Base-by-base conservation (phyloP, 352 stramenopile genomes). In the Globisporangium nunn region DNA sequence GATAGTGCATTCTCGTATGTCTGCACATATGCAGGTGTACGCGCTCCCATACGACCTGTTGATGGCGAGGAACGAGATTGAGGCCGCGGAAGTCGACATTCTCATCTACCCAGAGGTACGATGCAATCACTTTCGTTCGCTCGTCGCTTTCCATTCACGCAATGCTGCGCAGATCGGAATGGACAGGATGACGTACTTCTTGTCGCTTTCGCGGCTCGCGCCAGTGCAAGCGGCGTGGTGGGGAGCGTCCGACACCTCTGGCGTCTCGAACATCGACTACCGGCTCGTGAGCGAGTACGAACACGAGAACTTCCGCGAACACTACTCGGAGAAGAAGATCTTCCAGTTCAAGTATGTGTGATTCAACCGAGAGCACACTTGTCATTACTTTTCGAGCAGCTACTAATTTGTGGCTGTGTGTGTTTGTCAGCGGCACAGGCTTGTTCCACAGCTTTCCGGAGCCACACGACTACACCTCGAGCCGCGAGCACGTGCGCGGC, bases 151-250 rank as follows among this genome's bases (percentile, higher is more conserved):
- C 23, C 23, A 23, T 17, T 37, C 33, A 37, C 33, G 33, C 33
- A 5, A 37, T 37, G 43, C 18, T 37, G 37, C 56, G 31, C 54
- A 93, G 82, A 69, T 93, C 39, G 82, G 82, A 5, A 82, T 85
- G 67, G 80, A 93, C 62, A 85, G 87, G 41, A 79, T 74, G n/a
- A 86, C 78, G 7, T 93, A 79, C 51, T 90, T 91, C 48, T 43
- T 93, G 23, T 80, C 78, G 33, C 81, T 87, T 28, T 61, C 74
- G 54, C 80, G 80, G 0, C 67, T 93, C 29, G 83, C 83, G 15
- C 70, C 71, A 10, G 54, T 89, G 6, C 83, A 93, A 68, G 81
- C 81, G 2, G 76, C 65, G 52, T 93, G 81, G 81, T 91, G 78
- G 74, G 81, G 77, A 5, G 87, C 88, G 51, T 67, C 83, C 12